phyloP scores from a whole-genome alignment of 2,329 filamentous ascomycete genomes.

The Gnomoniopsis sp. region DNA sequence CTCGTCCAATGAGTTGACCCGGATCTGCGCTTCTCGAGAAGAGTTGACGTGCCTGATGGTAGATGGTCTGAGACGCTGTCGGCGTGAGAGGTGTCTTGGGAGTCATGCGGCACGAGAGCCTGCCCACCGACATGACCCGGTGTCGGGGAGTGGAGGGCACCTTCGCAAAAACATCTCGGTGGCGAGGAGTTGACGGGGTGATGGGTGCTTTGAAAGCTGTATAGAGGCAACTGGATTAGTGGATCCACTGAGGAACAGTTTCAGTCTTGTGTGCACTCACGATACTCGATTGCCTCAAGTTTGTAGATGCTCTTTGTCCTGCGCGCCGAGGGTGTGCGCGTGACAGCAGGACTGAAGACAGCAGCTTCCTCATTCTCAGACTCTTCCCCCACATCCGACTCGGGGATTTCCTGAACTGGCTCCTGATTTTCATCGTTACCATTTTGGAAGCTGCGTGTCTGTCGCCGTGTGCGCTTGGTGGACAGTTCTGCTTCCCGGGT shows the following conservation, averaged over 20 bases:
- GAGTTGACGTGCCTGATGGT: constrained; percentile 80
- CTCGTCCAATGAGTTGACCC: constrained; percentile 73
- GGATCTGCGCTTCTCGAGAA: constrained; percentile 79
- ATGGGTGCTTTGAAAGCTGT: constrained; percentile 44
- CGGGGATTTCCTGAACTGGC: constrained; percentile 45
- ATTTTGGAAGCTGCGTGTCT: constrained; percentile 33
- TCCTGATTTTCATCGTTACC: constrained; percentile 69
- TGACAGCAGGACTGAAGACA: constrained; percentile 24
- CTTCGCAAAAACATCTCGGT: constrained; percentile 72
- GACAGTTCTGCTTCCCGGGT: constrained; percentile 29
- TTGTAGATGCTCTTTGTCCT: constrained; percentile 12
- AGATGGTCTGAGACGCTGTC: constrained; percentile 68
- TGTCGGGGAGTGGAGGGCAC: constrained; percentile 79
- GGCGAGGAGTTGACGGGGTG: constrained; percentile 71
- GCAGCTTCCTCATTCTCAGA: constrained; percentile 33
- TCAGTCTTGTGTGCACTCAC: constrained; percentile 6
- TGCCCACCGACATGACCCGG: constrained; percentile 73
- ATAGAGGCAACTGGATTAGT: constrained; percentile 15
- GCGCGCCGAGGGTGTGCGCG: constrained; percentile 18
- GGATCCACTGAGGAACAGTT: constrained; percentile 1
- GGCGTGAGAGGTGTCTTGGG: constrained; percentile 73
- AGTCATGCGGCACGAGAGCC: constrained; percentile 72
- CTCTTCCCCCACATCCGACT: constrained; percentile 25
- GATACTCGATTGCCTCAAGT: constrained; percentile 19
- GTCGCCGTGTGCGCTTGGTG: constrained; percentile 44